phyloP scores from a whole-genome alignment of 371 early-diverging fungal genomes.

The Ordospora colligata region DNA sequence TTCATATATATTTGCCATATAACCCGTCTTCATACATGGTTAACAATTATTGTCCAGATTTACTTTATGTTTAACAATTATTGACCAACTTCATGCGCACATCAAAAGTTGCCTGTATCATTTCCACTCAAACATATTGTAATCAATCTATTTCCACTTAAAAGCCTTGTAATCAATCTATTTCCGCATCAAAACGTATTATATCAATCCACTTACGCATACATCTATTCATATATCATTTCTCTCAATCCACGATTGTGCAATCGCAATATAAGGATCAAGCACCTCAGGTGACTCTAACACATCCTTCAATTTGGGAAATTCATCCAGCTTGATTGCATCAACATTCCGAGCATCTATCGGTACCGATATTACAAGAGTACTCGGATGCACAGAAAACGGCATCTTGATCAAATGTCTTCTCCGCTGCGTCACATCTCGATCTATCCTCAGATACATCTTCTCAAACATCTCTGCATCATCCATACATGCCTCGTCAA shows the following conservation, averaged over 20 bases:
- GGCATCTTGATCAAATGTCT: slow-evolving; percentile 95
- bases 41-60: no score
- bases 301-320: not conserved
- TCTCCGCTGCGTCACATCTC: slow-evolving; percentile 74
- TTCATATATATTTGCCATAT: no score
- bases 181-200: not conserved
- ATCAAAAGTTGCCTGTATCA: no score
- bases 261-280: not conserved
- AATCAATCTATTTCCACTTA: no score
- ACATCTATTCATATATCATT: not conserved
- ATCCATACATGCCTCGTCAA: not conserved
- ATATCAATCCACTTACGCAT: not conserved
- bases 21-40: no score
- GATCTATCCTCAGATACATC: slow-evolving; percentile 72
- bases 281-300: not conserved
- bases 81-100: no score
- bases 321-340: not conserved
- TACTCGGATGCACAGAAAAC: slow-evolving; percentile 83
- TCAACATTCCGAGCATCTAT: slow-evolving; percentile 62
- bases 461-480: slow-evolving; percentile 66
- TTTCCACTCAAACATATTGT: no score
- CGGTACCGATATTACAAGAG: slow-evolving; percentile 69
- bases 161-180: no score
- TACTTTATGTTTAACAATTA: no score
- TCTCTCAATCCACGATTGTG: not conserved